phyloP scores from a whole-genome alignment of 495 filamentous ascomycete genomes.

The Neurospora sp. region DNA sequence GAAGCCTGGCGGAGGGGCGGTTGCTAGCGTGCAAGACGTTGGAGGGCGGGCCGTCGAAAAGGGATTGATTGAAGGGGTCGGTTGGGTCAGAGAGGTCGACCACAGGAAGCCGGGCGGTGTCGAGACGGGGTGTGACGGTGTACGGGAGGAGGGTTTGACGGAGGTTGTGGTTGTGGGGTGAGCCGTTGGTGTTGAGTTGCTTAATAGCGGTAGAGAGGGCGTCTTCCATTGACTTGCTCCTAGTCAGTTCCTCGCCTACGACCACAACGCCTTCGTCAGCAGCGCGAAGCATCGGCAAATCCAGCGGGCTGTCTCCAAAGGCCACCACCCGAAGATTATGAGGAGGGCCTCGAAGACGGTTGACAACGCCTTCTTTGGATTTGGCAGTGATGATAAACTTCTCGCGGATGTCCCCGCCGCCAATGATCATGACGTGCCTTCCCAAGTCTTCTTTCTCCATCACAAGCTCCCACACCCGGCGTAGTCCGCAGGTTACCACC shows the following conservation, averaged over 20 bases:
- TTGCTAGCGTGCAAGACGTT: constrained; percentile 37
- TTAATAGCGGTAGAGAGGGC: constrained; percentile 37
- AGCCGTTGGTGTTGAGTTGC: constrained; percentile 2
- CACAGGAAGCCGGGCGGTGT: constrained; percentile 35
- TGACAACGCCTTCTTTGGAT: constrained; percentile 43
- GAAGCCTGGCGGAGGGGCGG: constrained; percentile 37
- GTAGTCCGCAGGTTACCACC: constrained; percentile 49
- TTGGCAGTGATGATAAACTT: constrained; percentile 41
- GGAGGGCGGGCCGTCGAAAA: not conserved
- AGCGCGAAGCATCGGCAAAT: constrained; percentile 46
- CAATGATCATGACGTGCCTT: constrained; percentile 41
- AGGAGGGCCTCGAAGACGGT: constrained; percentile 21
- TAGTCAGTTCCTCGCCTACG: constrained; percentile 37
- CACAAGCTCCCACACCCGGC: constrained; percentile 48
- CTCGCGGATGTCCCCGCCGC: constrained; percentile 42
- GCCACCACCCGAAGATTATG: constrained; percentile 42
- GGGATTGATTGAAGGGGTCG: not conserved
- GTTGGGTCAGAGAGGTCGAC: constrained; percentile 24
- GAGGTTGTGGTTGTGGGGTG: constrained; percentile 23
- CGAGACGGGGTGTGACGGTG: constrained; percentile 30
- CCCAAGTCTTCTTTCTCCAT: constrained; percentile 38
- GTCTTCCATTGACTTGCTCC: constrained; percentile 50
- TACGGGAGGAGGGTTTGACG: constrained; percentile 41
- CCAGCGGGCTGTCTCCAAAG: constrained; percentile 54
- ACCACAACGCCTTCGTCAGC: constrained; percentile 51